Base-by-base conservation (phyloP, 768 basidiomycete genomes). In the Chiua virens region DNA sequence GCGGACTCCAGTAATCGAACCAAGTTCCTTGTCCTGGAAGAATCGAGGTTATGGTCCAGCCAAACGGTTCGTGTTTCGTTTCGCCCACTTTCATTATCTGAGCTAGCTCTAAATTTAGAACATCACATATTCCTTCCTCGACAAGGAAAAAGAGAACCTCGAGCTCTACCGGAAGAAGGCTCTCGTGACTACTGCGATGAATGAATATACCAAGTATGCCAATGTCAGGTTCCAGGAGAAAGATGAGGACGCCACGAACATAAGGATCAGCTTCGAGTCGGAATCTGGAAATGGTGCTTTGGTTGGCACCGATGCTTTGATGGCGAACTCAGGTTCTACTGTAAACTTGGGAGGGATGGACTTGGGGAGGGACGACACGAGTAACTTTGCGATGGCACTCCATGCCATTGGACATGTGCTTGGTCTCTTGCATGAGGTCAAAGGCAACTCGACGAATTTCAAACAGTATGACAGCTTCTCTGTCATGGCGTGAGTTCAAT, bases 381-480 rank as follows among this genome's bases (percentile, higher is more conserved):
- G 9, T 11, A 45, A 45, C 22, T 37, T 17, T 22, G 36, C 23
- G 2, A 20, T 46, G 13, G 45, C 45, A 20, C 45, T 46, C 8
- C 45, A 46, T 28, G 45, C 45, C 18, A 46, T 46, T 11, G 45
- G 45, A 1, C 45, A 46, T 7, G 45, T 46, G n/a, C 45, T 46
- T 20, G 45, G 45, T 20, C 45, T 38, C 9, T n/a, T 13, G n/a
- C 45, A 46, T 10, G 36, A 46, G n/a, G n/a, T 23, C 9, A 4
- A 2, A 30, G 28, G 28, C 28, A 30, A 30, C 5, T 2, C 28
- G 28, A 30, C 28, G 9, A 30, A 30, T 9, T 30, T 30, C 9
- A 9, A 11, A 30, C 28, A 30, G 28, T 30, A 6, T 10, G 28
- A 37, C 23, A 7, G 14, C n/a, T 34, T n/a, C 11, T 45, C 34